Evolutionary conservation across 805 yeast genomes (phyloP).

Genomic region (Clavispora vitiphila): DNA sequence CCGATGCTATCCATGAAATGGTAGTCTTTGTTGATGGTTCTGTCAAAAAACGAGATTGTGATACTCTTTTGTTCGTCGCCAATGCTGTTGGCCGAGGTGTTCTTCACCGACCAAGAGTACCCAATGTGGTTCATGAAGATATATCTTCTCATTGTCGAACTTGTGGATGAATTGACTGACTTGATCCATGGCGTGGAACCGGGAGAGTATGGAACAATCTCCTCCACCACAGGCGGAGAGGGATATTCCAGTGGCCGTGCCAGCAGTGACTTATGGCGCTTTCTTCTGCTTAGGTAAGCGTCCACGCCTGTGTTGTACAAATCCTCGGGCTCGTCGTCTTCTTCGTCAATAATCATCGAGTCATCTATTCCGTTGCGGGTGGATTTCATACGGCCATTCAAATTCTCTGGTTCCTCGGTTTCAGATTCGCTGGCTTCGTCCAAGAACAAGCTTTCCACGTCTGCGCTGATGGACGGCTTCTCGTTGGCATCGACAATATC

Average conservation of each 20-base stretch:
- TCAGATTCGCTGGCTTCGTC: slow-evolving; percentile 16
- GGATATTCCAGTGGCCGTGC: slow-evolving; percentile 3
- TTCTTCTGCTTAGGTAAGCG: slow-evolving; percentile 8
- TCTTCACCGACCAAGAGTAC: slow-evolving; percentile 69
- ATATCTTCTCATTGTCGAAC: slow-evolving; percentile 49
- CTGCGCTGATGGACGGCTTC: slow-evolving; percentile 2
- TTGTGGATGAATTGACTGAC: slow-evolving; percentile 28
- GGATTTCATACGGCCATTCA: slow-evolving; percentile 17
- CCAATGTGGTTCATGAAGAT: slow-evolving; percentile 78
- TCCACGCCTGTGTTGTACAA: slow-evolving; percentile 12
- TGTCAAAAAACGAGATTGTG: slow-evolving; percentile 86
- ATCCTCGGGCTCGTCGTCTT: slow-evolving; percentile 21
- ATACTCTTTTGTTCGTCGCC: slow-evolving; percentile 49
- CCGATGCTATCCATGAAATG: slow-evolving; percentile 74
- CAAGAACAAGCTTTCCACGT: slow-evolving; percentile 13
- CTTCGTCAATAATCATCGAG: slow-evolving; percentile 32
- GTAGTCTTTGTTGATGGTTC: slow-evolving; percentile 68
- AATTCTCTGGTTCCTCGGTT: slow-evolving; percentile 20
- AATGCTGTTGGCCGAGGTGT: slow-evolving; percentile 10
- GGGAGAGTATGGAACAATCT: slow-evolving; percentile 65
- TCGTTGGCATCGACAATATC: slow-evolving; percentile 6
- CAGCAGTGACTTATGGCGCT: slow-evolving; percentile 2
- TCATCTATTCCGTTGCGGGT: slow-evolving; percentile 26
- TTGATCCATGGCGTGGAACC: slow-evolving; percentile 80
- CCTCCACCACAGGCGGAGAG: slow-evolving; percentile 6